phyloP scores from a whole-genome alignment of 2,329 filamentous ascomycete genomes.

The Ophiostoma novo-ulmi region DNA sequence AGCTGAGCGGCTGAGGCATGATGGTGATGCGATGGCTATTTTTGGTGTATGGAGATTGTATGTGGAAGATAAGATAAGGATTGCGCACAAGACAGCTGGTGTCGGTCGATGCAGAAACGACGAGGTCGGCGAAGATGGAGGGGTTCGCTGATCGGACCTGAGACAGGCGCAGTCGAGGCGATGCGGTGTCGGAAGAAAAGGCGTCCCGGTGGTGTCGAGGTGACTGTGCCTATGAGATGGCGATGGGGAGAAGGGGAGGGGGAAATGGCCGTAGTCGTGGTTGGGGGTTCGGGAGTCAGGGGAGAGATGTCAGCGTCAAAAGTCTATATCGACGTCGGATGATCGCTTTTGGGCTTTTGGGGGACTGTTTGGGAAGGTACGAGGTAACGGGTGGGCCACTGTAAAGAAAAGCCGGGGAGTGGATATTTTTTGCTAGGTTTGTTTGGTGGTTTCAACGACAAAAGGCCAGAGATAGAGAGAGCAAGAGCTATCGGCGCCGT shows the following conservation, averaged over 20 bases:
- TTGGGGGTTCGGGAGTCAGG: neutral
- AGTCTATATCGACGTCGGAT: constrained; percentile 11
- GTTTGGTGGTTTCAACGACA: constrained; percentile 10
- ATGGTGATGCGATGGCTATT: constrained; percentile 32
- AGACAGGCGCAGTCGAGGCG: neutral
- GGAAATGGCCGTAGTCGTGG: neutral
- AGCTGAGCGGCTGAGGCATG: constrained; percentile 69
- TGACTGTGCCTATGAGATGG: neutral
- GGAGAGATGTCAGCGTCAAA: neutral
- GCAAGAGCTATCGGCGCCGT: constrained; percentile 24
- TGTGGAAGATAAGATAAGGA: neutral
- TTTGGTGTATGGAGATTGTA: neutral
- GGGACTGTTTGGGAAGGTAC: constrained; percentile 2
- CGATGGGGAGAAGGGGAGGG: neutral
- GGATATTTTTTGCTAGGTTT: constrained; percentile 15
- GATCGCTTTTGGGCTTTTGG: constrained; percentile 14
- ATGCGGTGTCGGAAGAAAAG: neutral
- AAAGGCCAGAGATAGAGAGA: neutral
- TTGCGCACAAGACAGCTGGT: constrained; percentile 18
- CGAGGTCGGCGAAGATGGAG: neutral
- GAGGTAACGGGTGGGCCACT: neutral
- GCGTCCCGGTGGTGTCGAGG: neutral
- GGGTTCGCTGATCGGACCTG: neutral
- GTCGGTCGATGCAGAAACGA: neutral
- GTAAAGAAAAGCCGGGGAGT: constrained; percentile 20